Evolutionary conservation across 1,139 yeast genomes (phyloP).

Genomic region (Debaryomyces nepalensis): DNA sequence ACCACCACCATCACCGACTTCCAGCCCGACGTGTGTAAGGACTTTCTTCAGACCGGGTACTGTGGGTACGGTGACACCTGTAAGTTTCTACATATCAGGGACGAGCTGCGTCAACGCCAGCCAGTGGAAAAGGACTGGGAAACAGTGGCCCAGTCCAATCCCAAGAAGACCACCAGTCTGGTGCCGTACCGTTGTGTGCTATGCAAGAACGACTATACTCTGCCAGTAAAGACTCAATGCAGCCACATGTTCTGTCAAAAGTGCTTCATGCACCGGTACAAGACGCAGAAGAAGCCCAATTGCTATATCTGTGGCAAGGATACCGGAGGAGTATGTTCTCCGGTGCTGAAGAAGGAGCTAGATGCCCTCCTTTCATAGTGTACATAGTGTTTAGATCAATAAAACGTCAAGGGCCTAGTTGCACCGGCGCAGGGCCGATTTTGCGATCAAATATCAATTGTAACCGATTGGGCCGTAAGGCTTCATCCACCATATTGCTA

Average conservation of each 20-base stretch:
- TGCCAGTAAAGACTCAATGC: slow-evolving; percentile 68
- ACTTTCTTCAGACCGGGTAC: slow-evolving; percentile 86
- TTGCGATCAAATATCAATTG: slow-evolving; percentile 1
- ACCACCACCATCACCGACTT: slow-evolving; percentile 84
- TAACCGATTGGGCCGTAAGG: not conserved
- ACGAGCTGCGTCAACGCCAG: slow-evolving; percentile 79
- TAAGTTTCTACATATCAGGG: slow-evolving; percentile 88
- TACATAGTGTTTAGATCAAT: not conserved
- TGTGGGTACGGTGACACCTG: slow-evolving; percentile 99
- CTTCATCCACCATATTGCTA: not conserved
- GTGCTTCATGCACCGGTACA: slow-evolving; percentile 61
- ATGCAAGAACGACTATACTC: slow-evolving; percentile 59
- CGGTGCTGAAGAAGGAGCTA: slow-evolving; percentile 23
- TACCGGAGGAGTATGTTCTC: slow-evolving; percentile 55
- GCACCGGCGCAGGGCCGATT: not conserved
- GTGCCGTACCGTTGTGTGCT: slow-evolving; percentile 69
- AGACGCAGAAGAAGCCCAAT: slow-evolving; percentile 40
- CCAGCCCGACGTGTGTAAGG: slow-evolving; percentile 95
- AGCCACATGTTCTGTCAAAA: slow-evolving; percentile 67
- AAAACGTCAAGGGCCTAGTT: not conserved
- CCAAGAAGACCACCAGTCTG: slow-evolving; percentile 24
- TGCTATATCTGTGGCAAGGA: slow-evolving; percentile 65
- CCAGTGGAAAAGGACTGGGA: slow-evolving; percentile 80
- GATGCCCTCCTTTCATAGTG: slow-evolving; percentile 15
- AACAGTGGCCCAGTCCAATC: slow-evolving; percentile 20